Evolutionary conservation across 345 rosid species (phyloP).

Genomic region (Lepidium sativum): DNA sequence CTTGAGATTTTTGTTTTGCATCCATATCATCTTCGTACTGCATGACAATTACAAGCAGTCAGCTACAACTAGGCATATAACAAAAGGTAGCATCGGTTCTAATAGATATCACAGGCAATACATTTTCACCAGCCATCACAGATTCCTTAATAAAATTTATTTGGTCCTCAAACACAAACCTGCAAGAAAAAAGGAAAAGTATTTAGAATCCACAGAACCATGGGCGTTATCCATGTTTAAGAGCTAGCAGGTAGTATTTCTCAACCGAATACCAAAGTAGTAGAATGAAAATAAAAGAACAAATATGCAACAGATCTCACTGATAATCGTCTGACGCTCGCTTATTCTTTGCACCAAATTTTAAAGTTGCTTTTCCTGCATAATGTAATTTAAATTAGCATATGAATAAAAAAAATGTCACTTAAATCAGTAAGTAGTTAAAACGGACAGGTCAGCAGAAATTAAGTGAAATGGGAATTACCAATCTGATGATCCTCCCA

Average conservation of each 20-base stretch:
- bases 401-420: conserved; percentile 6
- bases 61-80: conserved; percentile 5
- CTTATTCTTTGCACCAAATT: conserved; percentile 81
- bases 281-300: background rate
- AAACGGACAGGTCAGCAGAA: background rate
- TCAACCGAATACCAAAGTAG: background rate
- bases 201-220: background rate
- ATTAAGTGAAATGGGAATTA: conserved; percentile 16
- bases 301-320: conserved; percentile 35
- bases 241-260: background rate
- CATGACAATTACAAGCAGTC: conserved; percentile 8
- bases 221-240: background rate
- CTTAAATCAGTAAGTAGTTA: conserved; percentile 1
- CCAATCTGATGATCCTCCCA: conserved; percentile 99
- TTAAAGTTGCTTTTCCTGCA: conserved; percentile 77
- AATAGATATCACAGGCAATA: conserved; percentile 24
- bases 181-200: background rate
- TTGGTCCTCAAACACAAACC: conserved; percentile 95
- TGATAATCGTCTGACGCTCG: conserved; percentile 59
- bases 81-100: background rate
- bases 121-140: conserved; percentile 82
- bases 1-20: conserved; percentile 33
- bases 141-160: conserved; percentile 81
- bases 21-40: conserved; percentile 46
- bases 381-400: conserved; percentile 2